These are phyloP conservation scores for Colletotrichum karsti DNA, from an alignment of 2,329 filamentous ascomycete species.

Conservation along the genomic window DNA sequence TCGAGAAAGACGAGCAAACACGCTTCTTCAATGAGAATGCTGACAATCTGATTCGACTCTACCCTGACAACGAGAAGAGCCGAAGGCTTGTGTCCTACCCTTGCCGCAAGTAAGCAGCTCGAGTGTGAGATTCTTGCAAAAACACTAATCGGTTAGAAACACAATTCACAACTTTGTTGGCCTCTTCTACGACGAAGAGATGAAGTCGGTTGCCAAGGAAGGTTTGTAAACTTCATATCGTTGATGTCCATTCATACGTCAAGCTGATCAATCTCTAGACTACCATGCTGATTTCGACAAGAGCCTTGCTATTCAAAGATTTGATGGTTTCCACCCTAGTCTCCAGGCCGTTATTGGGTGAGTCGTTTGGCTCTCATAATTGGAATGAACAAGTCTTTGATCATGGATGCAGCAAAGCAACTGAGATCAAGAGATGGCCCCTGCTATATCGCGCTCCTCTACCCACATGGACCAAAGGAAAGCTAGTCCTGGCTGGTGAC, in stretches of 20 bases:
- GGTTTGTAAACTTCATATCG: not conserved
- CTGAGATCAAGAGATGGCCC: conserved; percentile 43
- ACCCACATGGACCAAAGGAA: conserved; percentile 40
- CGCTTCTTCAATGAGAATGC: conserved; percentile 38
- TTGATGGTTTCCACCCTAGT: conserved; percentile 37
- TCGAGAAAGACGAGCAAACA: conserved; percentile 42
- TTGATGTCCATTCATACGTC: not conserved
- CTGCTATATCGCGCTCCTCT: conserved; percentile 43
- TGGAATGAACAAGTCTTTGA: not conserved
- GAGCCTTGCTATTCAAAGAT: conserved; percentile 34
- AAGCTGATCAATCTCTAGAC: not conserved
- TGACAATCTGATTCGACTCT: conserved; percentile 28
- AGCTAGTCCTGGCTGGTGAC: conserved; percentile 43
- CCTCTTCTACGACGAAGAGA: conserved; percentile 37
- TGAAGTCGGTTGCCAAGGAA: conserved; percentile 18
- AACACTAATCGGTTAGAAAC: conserved; percentile 34
- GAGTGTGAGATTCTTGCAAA: no score
- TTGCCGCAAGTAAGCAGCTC: conserved; percentile 38
- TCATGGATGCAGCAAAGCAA: conserved; percentile 38
- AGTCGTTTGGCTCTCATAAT: not conserved
- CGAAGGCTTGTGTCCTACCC: conserved; percentile 42
- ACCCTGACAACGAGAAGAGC: conserved; percentile 27
- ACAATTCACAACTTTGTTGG: conserved; percentile 44
- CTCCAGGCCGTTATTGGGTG: conserved; percentile 39
- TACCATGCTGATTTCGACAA: conserved; percentile 34